phyloP scores from a whole-genome alignment of 2,329 filamentous ascomycete genomes.

The Fusarium tanahbumbuense region DNA sequence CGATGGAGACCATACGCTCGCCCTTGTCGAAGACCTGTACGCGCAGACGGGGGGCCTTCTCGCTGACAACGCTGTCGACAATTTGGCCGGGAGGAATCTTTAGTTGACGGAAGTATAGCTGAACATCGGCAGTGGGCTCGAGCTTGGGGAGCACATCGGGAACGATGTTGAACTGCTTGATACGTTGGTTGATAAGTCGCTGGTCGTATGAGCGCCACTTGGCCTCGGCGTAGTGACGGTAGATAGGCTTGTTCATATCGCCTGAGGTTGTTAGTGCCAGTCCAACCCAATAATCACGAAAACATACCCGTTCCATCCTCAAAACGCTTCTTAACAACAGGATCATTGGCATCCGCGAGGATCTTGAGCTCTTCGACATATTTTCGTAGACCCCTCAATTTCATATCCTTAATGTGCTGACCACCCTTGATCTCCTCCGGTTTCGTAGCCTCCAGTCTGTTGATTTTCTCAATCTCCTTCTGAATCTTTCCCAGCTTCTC shows the following conservation, averaged over 20 bases:
- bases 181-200: constrained; percentile 83
- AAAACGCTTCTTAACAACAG: constrained; percentile 90
- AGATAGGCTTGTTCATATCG: constrained; percentile 96
- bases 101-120: constrained; percentile 79
- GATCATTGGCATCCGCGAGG: constrained; percentile 93
- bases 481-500: constrained; percentile 83
- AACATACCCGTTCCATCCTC: constrained; percentile 85
- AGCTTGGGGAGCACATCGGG: constrained; percentile 88
- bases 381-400: constrained; percentile 75
- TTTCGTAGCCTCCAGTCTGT: constrained; percentile 70
- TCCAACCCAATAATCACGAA: not conserved
- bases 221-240: constrained; percentile 85
- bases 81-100: constrained; percentile 81
- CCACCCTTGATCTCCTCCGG: constrained; percentile 70
- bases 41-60: constrained; percentile 77
- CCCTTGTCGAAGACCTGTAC: constrained; percentile 89
- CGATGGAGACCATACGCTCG: constrained; percentile 83
- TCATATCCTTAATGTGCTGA: constrained; percentile 71
- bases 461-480: constrained; percentile 74
- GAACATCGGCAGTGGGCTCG: constrained; percentile 81
- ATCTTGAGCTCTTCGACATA: constrained; percentile 86
- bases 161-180: constrained; percentile 85
- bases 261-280: constrained; percentile 61
- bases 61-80: constrained; percentile 79
- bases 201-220: constrained; percentile 90